Conservation (phyloP, 1,284 basidiomycete genomes). For the Tilletia setariae region DNA sequence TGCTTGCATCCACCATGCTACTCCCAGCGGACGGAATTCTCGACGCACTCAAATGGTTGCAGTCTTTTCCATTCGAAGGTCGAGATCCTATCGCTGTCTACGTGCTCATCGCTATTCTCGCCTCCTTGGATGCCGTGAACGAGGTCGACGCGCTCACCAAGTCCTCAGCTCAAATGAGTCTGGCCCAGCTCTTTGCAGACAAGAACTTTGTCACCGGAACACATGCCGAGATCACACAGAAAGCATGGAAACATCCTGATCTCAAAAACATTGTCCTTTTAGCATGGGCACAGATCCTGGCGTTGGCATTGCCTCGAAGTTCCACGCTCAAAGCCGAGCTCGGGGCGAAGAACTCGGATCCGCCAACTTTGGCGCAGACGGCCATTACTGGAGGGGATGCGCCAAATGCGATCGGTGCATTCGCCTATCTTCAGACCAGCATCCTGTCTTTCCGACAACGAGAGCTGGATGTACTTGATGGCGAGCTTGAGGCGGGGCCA, state of each 20-base stretch:
- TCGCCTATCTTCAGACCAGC: conserved; percentile 66
- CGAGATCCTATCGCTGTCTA: conserved; percentile 68
- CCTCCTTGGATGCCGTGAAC: conserved; percentile 64
- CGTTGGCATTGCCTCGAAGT: conserved; percentile 39
- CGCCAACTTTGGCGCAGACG: conserved; percentile 23
- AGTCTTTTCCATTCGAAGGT: conserved; percentile 20
- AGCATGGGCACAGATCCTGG: conserved; percentile 73
- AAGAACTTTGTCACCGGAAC: conserved; percentile 43
- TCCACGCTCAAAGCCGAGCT: conserved; percentile 40
- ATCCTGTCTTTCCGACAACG: conserved; percentile 54
- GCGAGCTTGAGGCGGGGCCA: conserved; percentile 58
- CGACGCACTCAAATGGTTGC: conserved; percentile 32
- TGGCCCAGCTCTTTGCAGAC: conserved; percentile 40
- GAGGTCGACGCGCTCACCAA: background rate
- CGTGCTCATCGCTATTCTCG: conserved; percentile 67
- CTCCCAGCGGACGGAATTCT: conserved; percentile 30
- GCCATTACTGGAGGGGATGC: conserved; percentile 14
- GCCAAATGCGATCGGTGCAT: conserved; percentile 61
- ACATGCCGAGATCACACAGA: conserved; percentile 40
- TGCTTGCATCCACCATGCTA: conserved; percentile 43
- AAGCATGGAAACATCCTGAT: conserved; percentile 68
- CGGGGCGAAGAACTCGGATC: conserved; percentile 35
- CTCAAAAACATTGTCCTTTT: conserved; percentile 73
- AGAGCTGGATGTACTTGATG: conserved; percentile 56
- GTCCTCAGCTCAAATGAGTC: conserved; percentile 10